Evolutionary conservation across 129 eudicot species (phyloP).

Genomic region (Lonicera japonica): DNA sequence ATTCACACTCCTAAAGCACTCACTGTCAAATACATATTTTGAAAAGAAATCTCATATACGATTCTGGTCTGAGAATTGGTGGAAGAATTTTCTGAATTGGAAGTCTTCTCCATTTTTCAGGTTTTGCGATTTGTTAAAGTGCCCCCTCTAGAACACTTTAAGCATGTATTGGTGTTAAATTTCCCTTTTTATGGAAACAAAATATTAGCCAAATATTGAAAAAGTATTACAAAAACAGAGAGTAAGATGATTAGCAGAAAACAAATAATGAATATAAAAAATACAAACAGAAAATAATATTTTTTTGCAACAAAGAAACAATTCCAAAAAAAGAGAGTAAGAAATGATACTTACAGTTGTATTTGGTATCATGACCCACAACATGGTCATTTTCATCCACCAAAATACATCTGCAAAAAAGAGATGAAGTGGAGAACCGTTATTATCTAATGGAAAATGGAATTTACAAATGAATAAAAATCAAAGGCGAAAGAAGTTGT

Average conservation of each 20-base stretch:
- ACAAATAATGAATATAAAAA: neutral
- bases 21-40: no score
- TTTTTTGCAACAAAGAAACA: neutral
- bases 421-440: neutral
- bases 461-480: neutral
- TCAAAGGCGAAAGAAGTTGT: neutral
- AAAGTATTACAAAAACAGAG: constrained; percentile 1
- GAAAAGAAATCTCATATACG: no score
- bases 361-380: constrained; percentile 75
- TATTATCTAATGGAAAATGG: neutral
- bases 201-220: neutral
- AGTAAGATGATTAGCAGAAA: no score
- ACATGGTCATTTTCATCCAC: constrained; percentile 83
- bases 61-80: no score
- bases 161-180: no score
- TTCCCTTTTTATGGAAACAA: no score
- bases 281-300: neutral
- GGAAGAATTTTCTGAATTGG: no score
- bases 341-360: constrained; percentile 56
- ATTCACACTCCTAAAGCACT: no score
- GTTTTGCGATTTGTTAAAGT: no score
- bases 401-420: constrained; percentile 64
- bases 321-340: neutral
- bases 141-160: no score
- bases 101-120: no score